Percentiles rank a stretch among this genome's conserved stretches.
Conservation (phyloP, 192 early-diverging fungal genomes). For the Backusella parvicylindrica region DNA sequence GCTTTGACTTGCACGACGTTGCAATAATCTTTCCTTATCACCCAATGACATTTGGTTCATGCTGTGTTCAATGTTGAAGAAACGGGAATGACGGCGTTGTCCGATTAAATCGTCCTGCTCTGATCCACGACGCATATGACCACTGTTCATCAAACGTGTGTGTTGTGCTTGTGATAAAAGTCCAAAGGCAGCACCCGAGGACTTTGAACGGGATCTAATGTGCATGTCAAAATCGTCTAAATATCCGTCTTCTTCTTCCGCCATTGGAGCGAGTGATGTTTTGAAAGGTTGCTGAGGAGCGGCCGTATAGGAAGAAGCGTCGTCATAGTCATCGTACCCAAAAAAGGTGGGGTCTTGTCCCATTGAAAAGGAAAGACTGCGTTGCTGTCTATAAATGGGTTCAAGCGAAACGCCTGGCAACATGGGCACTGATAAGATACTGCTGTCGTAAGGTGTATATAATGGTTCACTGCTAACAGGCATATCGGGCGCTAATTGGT, state of each 20-base stretch:
- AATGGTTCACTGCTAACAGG: not conserved
- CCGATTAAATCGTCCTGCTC: conserved; percentile 39
- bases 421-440: conserved; percentile 39
- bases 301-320: conserved; percentile 6
- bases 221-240: conserved; percentile 40
- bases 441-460: conserved; percentile 15
- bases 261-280: conserved; percentile 42
- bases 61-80: conserved; percentile 8
- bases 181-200: conserved; percentile 64
- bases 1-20: conserved; percentile 57
- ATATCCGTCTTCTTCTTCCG: conserved; percentile 34
- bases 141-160: conserved; percentile 29
- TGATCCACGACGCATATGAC: conserved; percentile 40
- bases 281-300: conserved; percentile 22
- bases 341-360: conserved; percentile 46
- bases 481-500: conserved; percentile 14
- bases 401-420: conserved; percentile 40
- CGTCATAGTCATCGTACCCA: conserved; percentile 43
- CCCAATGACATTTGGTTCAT: conserved; percentile 24
- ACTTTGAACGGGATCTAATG: conserved; percentile 57
- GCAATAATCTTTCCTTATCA: conserved; percentile 47
- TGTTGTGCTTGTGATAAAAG: conserved; percentile 50
- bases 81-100: conserved; percentile 16
- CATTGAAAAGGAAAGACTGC: conserved; percentile 62
- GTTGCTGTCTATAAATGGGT: conserved; percentile 51